Conservation (phyloP, 1,284 basidiomycete genomes). For the Cutaneotrichosporon mucoides region DNA sequence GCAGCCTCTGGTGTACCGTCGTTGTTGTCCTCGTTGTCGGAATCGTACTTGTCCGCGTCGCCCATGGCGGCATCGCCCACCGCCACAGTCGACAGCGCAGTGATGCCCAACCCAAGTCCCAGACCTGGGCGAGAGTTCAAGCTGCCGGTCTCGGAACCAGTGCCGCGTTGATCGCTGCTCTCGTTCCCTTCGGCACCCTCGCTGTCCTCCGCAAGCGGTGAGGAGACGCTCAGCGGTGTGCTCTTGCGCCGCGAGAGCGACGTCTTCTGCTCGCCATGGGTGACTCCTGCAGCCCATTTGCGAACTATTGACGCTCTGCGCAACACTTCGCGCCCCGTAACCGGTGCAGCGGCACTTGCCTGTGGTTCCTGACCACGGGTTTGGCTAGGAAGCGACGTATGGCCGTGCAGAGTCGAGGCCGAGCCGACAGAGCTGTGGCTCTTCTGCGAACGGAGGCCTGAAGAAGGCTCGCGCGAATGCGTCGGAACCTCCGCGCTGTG, state of each 20-base stretch:
- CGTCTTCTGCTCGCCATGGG: neutral
- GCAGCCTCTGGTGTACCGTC: constrained; percentile 6
- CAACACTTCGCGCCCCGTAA: neutral
- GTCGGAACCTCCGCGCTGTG: neutral
- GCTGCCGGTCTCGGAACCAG: neutral
- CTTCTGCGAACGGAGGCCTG: constrained; percentile 7
- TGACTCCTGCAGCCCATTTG: constrained; percentile 18
- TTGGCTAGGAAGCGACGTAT: too few relatives aligned
- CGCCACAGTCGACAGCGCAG: too few relatives aligned
- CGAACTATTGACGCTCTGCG: constrained; percentile 19
- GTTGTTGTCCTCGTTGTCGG: neutral
- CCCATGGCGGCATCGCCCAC: neutral
- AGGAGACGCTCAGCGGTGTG: neutral
- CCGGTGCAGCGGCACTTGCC: too few relatives aligned
- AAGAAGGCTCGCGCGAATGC: neutral
- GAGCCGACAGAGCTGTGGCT: constrained; percentile 10
- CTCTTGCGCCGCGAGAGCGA: neutral
- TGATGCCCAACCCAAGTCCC: neutral
- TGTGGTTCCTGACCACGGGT: too few relatives aligned
- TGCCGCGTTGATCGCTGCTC: neutral
- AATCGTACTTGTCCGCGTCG: neutral
- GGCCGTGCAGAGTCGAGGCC: neutral
- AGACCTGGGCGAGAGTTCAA: neutral
- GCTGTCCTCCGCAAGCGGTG: neutral
- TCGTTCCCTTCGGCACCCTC: neutral